These are phyloP conservation scores for Proliferodiscus dingleyae DNA, from an alignment of 2,329 filamentous ascomycete genomes.

Conservation along the genomic window DNA sequence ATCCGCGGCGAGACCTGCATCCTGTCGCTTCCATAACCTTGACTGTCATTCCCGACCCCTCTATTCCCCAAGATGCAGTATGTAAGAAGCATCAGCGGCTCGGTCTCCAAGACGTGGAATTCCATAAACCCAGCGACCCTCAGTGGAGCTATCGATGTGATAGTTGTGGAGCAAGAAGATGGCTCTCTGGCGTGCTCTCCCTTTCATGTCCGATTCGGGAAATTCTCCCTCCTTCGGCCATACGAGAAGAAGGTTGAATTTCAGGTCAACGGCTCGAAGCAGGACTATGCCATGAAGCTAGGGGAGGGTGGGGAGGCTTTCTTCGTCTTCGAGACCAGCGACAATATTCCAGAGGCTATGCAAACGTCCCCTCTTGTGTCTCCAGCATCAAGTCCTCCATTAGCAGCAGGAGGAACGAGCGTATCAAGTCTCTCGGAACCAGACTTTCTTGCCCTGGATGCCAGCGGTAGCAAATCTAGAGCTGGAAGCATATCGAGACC, in stretches of 20 bases:
- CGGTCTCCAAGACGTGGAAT: conserved; percentile 98
- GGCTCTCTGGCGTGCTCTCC: conserved; percentile 85
- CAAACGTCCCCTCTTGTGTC: conserved; percentile 94
- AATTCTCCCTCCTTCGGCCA: conserved; percentile 90
- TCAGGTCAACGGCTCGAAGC: conserved; percentile 84
- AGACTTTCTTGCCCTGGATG: conserved; percentile 60
- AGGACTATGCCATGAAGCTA: conserved; percentile 96
- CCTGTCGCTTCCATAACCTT: no score
- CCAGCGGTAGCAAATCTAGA: conserved; percentile 34
- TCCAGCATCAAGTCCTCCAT: conserved; percentile 78
- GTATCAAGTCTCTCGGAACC: conserved; percentile 57
- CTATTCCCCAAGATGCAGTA: conserved; percentile 78
- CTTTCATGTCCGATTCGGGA: conserved; percentile 98
- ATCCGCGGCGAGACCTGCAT: no score
- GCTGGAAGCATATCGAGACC: conserved; percentile 40
- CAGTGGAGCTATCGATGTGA: conserved; percentile 97
- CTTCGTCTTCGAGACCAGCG: conserved; percentile 95
- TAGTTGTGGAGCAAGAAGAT: conserved; percentile 95
- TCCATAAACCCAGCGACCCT: conserved; percentile 97
- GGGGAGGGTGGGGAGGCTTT: conserved; percentile 97
- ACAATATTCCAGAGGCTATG: conserved; percentile 84
- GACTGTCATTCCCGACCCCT: not conserved
- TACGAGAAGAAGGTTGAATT: conserved; percentile 99
- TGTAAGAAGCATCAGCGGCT: conserved; percentile 91
- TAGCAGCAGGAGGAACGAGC: conserved; percentile 43